Percentiles rank a stretch among this genome's conserved stretches.
These are phyloP conservation scores for Botryosphaeria dothidea DNA, from an alignment of 2,329 filamentous ascomycete genomes.

Conservation along the genomic window DNA sequence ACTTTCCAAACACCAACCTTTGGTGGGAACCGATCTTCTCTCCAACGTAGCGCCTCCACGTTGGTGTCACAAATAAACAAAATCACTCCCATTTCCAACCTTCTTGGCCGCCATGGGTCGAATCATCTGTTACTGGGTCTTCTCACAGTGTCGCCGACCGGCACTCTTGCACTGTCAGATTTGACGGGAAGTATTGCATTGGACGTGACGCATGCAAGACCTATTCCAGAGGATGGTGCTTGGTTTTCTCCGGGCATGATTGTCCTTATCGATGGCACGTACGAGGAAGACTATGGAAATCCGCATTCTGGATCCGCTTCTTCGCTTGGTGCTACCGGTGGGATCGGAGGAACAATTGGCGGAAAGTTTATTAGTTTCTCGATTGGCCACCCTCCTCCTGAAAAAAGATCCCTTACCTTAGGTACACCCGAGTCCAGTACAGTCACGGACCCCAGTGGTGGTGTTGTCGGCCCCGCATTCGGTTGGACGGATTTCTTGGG, in stretches of 20 bases:
- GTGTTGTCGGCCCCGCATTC: conserved; percentile 54
- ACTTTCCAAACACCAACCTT: conserved; percentile 84
- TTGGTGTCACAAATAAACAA: conserved; percentile 64
- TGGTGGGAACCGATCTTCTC: conserved; percentile 54
- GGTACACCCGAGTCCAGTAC: conserved; percentile 44
- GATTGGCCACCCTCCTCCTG: conserved; percentile 87
- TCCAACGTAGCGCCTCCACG: conserved; percentile 61
- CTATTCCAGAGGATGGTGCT: conserved; percentile 80
- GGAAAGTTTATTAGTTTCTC: conserved; percentile 89
- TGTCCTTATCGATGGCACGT: conserved; percentile 90
- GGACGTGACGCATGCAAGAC: conserved; percentile 76
- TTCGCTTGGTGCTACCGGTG: conserved; percentile 70
- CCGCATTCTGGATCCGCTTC: conserved; percentile 59
- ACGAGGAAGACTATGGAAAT: conserved; percentile 84
- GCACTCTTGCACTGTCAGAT: conserved; percentile 80
- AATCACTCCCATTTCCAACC: conserved; percentile 79
- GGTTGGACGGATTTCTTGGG: conserved; percentile 98
- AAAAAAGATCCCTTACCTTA: conserved; percentile 76
- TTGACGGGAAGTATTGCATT: conserved; percentile 84
- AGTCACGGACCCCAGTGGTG: conserved; percentile 56
- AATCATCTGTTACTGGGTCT: conserved; percentile 86
- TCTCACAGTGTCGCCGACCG: conserved; percentile 77
- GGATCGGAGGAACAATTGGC: conserved; percentile 87
- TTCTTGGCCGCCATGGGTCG: conserved; percentile 76
- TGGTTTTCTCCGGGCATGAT: conserved; percentile 98